These are phyloP conservation scores for Allium cepa DNA, from an alignment of 106 monocot species.

Conservation along the genomic window DNA sequence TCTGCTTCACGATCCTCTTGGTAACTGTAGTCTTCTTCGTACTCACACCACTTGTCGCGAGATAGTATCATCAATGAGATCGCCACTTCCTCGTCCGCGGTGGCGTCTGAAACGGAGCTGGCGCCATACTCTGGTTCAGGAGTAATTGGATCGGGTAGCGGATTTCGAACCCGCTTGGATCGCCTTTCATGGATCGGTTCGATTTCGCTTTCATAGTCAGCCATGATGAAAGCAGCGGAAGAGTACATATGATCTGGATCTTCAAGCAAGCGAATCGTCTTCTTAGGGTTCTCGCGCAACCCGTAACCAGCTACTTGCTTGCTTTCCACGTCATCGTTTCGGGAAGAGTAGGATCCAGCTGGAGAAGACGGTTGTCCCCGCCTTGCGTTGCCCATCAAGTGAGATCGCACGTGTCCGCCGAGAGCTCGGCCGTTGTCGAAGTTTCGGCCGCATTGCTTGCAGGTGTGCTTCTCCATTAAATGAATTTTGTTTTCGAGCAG, in stretches of 20 bases:
- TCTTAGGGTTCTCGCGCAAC: conserved; percentile 63
- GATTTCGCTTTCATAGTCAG: neutral
- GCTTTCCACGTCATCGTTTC: neutral
- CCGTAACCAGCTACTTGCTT: conserved; percentile 28
- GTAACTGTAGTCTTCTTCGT: neutral
- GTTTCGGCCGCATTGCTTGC: conserved; percentile 51
- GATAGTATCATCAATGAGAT: conserved; percentile 37
- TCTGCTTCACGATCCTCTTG: neutral
- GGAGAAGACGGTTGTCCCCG: neutral
- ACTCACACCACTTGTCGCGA: conserved; percentile 12
- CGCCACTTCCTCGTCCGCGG: conserved; percentile 32
- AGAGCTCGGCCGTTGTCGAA: conserved; percentile 51
- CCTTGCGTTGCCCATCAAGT: conserved; percentile 11
- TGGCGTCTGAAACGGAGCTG: conserved; percentile 12
- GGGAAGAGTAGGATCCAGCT: conserved; percentile 32
- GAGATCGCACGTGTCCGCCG: conserved; percentile 60
- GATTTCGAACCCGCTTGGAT: no score
- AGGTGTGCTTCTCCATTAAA: conserved; percentile 34
- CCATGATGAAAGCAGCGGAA: neutral
- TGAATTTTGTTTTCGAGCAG: neutral
- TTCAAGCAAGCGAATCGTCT: conserved; percentile 37
- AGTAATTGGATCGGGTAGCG: conserved; percentile 9
- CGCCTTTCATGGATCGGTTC: no score
- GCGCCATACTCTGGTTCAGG: no score
- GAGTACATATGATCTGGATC: conserved; percentile 48